Evolutionary conservation across 2,329 filamentous ascomycete species (phyloP).

Genomic region (Fusarium tricinctum): DNA sequence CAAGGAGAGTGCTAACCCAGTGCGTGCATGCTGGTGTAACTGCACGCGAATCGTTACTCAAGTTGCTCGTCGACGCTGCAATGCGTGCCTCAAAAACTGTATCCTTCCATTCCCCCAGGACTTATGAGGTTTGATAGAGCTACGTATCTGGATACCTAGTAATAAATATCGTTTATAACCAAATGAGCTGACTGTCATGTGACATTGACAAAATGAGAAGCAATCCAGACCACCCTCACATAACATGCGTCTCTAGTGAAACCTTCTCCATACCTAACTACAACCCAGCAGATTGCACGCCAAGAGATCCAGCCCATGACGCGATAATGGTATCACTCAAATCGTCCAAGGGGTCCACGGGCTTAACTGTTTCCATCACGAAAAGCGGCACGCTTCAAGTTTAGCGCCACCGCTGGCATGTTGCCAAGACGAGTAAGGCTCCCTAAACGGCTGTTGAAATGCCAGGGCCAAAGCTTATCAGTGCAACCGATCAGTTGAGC

Average conservation of each 20-base stretch:
- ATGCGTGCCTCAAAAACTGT: background rate
- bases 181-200: background rate
- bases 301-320: background rate
- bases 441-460: background rate
- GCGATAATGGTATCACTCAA: background rate
- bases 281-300: too few species aligned
- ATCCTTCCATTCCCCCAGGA: background rate
- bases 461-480: background rate
- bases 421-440: constrained; percentile 1
- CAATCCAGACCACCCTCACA: background rate
- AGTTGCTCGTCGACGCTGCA: background rate
- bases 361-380: background rate
- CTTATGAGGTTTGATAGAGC: background rate
- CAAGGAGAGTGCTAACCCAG: background rate
- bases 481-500: background rate
- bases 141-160: too few species aligned
- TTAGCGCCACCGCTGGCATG: constrained; percentile 25
- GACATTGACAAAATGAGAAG: background rate
- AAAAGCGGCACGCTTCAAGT: constrained; percentile 13
- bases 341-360: background rate
- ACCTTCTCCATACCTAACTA: background rate
- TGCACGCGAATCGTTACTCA: background rate
- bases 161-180: too few species aligned
- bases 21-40: background rate
- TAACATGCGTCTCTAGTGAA: background rate